A percentile compares a stretch with the other conserved stretches of the same genome.
These are phyloP conservation scores for Neurospora sp. DNA, from an alignment of 495 filamentous ascomycete genomes.

Conservation along the genomic window DNA sequence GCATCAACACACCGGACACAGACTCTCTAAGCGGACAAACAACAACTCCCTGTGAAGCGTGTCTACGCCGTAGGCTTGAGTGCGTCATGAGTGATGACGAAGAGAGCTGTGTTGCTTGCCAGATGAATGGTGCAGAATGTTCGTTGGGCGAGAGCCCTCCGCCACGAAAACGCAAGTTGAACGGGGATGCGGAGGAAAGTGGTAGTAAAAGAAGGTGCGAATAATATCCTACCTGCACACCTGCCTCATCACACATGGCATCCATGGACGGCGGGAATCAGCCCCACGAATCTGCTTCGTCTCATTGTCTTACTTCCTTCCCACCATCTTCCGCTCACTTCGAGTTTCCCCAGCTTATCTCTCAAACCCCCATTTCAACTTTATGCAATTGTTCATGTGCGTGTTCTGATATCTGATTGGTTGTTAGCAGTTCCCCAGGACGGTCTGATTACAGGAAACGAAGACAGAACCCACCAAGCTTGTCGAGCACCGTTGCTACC, in stretches of 20 bases:
- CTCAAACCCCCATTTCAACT: conserved; percentile 1
- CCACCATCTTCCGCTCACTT: background rate
- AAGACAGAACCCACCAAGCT: conserved; percentile 41
- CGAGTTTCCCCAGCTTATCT: background rate
- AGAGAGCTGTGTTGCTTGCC: conserved; percentile 51
- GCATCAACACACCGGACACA: conserved; percentile 40
- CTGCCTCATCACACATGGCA: conserved; percentile 14
- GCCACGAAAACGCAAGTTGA: conserved; percentile 64
- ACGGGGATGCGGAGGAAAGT: conserved; percentile 48
- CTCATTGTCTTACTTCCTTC: background rate
- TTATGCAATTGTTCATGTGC: conserved; percentile 1
- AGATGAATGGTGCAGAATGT: conserved; percentile 51
- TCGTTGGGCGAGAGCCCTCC: conserved; percentile 56
- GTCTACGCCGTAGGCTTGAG: conserved; percentile 72
- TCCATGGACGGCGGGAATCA: background rate
- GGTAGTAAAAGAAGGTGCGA: conserved; percentile 48
- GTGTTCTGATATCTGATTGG: conserved; percentile 37
- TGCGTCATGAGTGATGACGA: conserved; percentile 78
- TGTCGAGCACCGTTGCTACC: conserved; percentile 43
- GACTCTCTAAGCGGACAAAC: conserved; percentile 34
- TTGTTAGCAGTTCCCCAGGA: conserved; percentile 37
- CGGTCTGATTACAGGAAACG: conserved; percentile 43
- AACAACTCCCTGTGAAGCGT: conserved; percentile 46
- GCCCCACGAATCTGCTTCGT: conserved; percentile 12
- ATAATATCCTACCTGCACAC: background rate